phyloP scores from a whole-genome alignment of 441 rosid genomes.

The Euphorbia celastroides region DNA sequence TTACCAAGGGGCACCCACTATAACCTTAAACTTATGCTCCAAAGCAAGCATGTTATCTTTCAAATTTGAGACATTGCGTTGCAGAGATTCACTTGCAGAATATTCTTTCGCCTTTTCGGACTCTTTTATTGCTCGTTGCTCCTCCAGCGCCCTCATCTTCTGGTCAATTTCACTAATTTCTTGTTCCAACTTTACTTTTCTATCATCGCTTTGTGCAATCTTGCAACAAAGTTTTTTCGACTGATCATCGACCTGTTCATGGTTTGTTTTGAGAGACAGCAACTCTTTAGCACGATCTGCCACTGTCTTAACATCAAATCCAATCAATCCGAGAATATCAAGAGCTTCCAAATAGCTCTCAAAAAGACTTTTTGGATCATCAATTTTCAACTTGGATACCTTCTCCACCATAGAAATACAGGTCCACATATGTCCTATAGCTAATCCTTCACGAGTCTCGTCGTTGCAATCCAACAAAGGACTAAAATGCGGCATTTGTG shows the following conservation, averaged over 20 bases:
- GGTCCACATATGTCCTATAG: conserved; percentile 11
- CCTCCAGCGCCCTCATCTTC: not conserved
- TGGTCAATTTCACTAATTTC: conserved; percentile 1
- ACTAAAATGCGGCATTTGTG: conserved; percentile 14
- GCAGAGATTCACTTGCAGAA: not conserved
- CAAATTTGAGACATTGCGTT: not conserved
- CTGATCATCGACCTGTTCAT: not conserved
- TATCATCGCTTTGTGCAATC: not conserved
- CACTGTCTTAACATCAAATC: conserved; percentile 13
- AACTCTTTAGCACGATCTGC: not conserved
- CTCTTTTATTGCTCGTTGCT: not conserved
- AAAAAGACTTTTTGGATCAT: not conserved
- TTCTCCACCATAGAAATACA: conserved; percentile 4
- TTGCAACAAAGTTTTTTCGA: not conserved
- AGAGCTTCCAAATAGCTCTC: conserved; percentile 7
- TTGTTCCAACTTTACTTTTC: conserved; percentile 1
- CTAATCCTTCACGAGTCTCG: conserved; percentile 8
- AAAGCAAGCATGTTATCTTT: not conserved
- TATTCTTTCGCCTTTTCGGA: not conserved
- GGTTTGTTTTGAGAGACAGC: not conserved
- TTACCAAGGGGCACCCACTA: not conserved
- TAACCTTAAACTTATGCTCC: not conserved
- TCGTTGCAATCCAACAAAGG: conserved; percentile 2
- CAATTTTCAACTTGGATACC: conserved; percentile 10
- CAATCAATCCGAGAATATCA: conserved; percentile 5